Evolutionary conservation across 2,329 filamentous ascomycete species (phyloP).

Genomic region (Sporothrix brunneoviolacea): DNA sequence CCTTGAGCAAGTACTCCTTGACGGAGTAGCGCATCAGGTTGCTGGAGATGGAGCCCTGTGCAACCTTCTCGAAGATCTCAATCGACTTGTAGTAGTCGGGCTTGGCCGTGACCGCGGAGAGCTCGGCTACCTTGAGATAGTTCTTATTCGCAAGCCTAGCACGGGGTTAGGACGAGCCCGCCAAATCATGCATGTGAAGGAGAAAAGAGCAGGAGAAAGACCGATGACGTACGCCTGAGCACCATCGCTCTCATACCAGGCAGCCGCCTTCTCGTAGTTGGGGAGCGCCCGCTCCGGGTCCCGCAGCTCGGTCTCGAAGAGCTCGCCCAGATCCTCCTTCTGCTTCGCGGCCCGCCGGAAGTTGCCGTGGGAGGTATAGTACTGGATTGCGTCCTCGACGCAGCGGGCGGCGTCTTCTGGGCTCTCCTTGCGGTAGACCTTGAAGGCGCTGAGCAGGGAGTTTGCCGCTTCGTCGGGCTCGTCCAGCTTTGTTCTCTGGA

Average conservation of each 20-base stretch:
- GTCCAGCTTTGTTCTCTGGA: constrained; percentile 75
- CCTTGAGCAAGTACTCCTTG: constrained; percentile 93
- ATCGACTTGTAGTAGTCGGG: constrained; percentile 78
- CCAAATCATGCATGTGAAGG: not conserved
- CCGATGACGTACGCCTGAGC: constrained; percentile 61
- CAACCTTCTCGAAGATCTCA: constrained; percentile 76
- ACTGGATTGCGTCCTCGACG: constrained; percentile 70
- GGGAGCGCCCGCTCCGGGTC: constrained; percentile 74
- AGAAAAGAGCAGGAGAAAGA: not conserved
- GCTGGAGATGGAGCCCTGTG: constrained; percentile 71
- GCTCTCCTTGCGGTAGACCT: constrained; percentile 82
- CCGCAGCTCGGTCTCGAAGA: constrained; percentile 75
- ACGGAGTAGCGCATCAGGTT: constrained; percentile 91
- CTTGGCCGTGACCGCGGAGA: constrained; percentile 63
- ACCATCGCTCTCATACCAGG: constrained; percentile 85
- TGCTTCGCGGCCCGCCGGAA: constrained; percentile 85
- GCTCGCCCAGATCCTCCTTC: constrained; percentile 80
- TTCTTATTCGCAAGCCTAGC: constrained; percentile 84
- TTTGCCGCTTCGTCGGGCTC: constrained; percentile 92
- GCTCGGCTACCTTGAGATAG: constrained; percentile 84
- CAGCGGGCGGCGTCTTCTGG: constrained; percentile 77
- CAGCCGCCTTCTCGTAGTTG: constrained; percentile 76
- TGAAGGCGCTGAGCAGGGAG: constrained; percentile 83
- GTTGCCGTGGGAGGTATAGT: constrained; percentile 85
- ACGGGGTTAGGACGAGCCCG: constrained; percentile 10